Percentiles rank a stretch among this genome's conserved stretches.
These are phyloP conservation scores for Pyrenophora graminea DNA, from an alignment of 2,329 filamentous ascomycete species.

Conservation along the genomic window DNA sequence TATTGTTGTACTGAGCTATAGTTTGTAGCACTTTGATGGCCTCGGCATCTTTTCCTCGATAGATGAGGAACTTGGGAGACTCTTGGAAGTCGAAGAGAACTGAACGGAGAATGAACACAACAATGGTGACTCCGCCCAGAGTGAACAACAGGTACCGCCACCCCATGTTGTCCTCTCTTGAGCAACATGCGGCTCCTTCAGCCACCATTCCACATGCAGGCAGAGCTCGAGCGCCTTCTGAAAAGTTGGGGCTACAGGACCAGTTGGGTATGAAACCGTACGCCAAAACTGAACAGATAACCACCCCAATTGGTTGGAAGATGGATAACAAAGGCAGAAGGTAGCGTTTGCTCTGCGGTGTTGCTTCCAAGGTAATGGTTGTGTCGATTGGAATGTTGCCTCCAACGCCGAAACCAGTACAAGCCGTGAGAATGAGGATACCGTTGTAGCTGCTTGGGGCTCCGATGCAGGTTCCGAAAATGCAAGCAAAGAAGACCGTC, in stretches of 20 bases:
- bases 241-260: slow-evolving; percentile 58
- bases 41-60: slow-evolving; percentile 56
- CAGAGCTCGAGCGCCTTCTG: slow-evolving; percentile 47
- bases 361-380: slow-evolving; percentile 61
- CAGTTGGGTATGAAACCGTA: slow-evolving; percentile 59
- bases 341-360: slow-evolving; percentile 58
- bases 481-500: slow-evolving; percentile 59
- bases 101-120: slow-evolving; percentile 58
- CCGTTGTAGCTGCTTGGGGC: slow-evolving; percentile 55
- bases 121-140: slow-evolving; percentile 46
- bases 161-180: slow-evolving; percentile 48
- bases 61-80: slow-evolving; percentile 64
- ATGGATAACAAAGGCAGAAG: slow-evolving; percentile 58
- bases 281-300: slow-evolving; percentile 56
- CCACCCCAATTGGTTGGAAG: slow-evolving; percentile 61
- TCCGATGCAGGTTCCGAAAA: slow-evolving; percentile 59
- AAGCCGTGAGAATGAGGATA: slow-evolving; percentile 59
- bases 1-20: slow-evolving; percentile 51
- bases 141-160: slow-evolving; percentile 52
- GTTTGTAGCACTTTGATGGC: slow-evolving; percentile 54
- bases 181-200: slow-evolving; percentile 44
- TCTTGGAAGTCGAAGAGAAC: slow-evolving; percentile 61
- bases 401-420: slow-evolving; percentile 58
- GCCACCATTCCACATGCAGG: slow-evolving; percentile 50
- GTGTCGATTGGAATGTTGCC: slow-evolving; percentile 62